Conservation (phyloP, 106 monocot genomes). For the Dactylorhiza incarnata region DNA sequence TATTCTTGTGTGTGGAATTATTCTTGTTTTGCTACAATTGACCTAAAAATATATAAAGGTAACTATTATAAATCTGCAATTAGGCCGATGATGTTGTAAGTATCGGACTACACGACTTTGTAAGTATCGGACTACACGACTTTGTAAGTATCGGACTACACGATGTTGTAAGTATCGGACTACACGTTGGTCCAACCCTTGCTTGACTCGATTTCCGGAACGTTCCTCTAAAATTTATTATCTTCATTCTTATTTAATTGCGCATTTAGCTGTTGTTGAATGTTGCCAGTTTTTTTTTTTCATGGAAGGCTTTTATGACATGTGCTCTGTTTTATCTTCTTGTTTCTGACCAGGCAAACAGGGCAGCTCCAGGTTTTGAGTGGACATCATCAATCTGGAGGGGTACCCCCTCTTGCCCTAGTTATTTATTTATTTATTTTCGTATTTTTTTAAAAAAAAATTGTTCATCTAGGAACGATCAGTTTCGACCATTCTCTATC, state of each 20-base stretch:
- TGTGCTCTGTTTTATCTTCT: neutral
- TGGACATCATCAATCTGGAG: constrained; percentile 96
- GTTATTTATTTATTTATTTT: neutral
- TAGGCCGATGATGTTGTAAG: no score
- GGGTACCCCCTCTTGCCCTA: constrained; percentile 24
- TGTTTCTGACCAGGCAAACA: constrained; percentile 54
- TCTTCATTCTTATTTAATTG: neutral
- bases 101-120: no score
- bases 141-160: no score
- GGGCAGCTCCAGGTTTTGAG: constrained; percentile 87
- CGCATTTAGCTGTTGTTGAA: neutral
- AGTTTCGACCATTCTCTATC: constrained; percentile 95
- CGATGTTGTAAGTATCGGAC: no score
- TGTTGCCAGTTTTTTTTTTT: neutral
- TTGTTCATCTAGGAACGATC: constrained; percentile 58
- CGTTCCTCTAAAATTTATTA: neutral
- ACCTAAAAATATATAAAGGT: no score
- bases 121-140: no score
- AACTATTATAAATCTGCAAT: no score
- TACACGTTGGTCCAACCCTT: no score
- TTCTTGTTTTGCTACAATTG: no score
- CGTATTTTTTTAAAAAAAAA: neutral
- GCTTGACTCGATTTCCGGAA: neutral
- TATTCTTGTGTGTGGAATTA: no score
- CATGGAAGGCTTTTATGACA: neutral